phyloP scores from a whole-genome alignment of 345 rosid genomes.

The Crucihimalaya himalaica region DNA sequence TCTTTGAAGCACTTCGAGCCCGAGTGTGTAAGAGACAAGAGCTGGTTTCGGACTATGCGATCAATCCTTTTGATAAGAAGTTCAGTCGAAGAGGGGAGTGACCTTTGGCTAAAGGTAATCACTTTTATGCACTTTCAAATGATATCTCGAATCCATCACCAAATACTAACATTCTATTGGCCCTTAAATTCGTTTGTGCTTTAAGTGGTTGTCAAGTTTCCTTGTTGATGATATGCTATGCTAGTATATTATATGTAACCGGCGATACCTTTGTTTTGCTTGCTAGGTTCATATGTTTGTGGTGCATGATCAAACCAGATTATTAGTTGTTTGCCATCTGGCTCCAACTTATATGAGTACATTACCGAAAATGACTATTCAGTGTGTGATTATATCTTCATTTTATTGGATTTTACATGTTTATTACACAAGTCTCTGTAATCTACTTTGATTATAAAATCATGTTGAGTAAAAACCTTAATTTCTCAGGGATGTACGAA shows the following conservation, averaged over 20 bases:
- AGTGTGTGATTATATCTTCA: background rate
- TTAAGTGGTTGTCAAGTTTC: background rate
- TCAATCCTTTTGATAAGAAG: too few relatives aligned
- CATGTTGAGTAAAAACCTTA: background rate
- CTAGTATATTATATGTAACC: background rate
- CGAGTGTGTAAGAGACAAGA: too few relatives aligned
- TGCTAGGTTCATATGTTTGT: slow-evolving; percentile 1
- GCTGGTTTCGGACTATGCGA: too few relatives aligned
- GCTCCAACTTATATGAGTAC: slow-evolving; percentile 20
- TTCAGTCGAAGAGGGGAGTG: too few relatives aligned
- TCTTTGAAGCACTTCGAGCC: too few relatives aligned
- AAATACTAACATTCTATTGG: background rate
- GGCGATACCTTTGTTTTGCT: slow-evolving; percentile 10
- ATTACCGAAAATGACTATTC: slow-evolving; percentile 14
- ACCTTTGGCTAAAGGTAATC: slow-evolving; percentile 31
- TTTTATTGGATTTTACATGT: background rate
- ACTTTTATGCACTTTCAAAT: slow-evolving; percentile 35
- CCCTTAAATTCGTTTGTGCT: slow-evolving; percentile 9
- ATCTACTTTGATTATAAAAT: background rate
- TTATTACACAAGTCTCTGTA: background rate
- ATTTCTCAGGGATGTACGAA: slow-evolving; percentile 19
- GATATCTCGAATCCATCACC: slow-evolving; percentile 19
- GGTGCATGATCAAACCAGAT: slow-evolving; percentile 14
- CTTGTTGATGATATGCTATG: slow-evolving; percentile 6
- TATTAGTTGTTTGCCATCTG: slow-evolving; percentile 2